Evolutionary conservation across 2,329 filamentous ascomycete species (phyloP).

Genomic region (Huntiella moniliformis): DNA sequence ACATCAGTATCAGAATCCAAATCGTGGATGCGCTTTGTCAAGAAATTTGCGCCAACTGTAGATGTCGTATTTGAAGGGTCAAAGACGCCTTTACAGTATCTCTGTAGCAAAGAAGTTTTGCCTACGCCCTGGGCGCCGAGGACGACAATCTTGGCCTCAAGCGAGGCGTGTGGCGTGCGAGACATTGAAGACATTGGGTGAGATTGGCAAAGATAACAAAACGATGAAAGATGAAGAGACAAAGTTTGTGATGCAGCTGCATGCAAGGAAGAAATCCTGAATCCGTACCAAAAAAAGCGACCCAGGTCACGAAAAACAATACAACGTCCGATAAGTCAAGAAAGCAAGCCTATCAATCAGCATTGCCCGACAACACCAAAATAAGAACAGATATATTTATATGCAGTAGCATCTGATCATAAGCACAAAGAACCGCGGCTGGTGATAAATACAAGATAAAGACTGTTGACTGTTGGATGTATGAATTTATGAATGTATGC

Average conservation of each 20-base stretch:
- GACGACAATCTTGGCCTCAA: constrained; percentile 68
- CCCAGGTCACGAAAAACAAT: too few species aligned
- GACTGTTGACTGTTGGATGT: background rate
- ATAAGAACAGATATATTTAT: too few species aligned
- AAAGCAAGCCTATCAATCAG: too few species aligned
- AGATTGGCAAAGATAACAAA: background rate
- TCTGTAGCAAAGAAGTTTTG: constrained; percentile 60
- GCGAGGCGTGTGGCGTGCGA: constrained; percentile 22
- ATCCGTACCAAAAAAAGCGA: too few species aligned
- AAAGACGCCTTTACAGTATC: constrained; percentile 56
- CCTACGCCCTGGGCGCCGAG: constrained; percentile 64
- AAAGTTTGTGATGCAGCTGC: too few species aligned
- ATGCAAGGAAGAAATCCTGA: too few species aligned
- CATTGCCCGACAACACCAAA: too few species aligned
- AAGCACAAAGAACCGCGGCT: too few species aligned
- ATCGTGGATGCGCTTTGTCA: constrained; percentile 65
- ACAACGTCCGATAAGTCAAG: too few species aligned
- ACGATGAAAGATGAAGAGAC: too few species aligned
- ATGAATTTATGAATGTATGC: background rate
- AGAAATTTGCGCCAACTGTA: constrained; percentile 64
- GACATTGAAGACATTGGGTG: background rate
- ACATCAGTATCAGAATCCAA: constrained; percentile 71
- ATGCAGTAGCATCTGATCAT: too few species aligned
- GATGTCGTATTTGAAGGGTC: constrained; percentile 44
- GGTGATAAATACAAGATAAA: too few species aligned